Conservation (phyloP, 2,329 filamentous ascomycete genomes). For the Diplodia sapinea region DNA sequence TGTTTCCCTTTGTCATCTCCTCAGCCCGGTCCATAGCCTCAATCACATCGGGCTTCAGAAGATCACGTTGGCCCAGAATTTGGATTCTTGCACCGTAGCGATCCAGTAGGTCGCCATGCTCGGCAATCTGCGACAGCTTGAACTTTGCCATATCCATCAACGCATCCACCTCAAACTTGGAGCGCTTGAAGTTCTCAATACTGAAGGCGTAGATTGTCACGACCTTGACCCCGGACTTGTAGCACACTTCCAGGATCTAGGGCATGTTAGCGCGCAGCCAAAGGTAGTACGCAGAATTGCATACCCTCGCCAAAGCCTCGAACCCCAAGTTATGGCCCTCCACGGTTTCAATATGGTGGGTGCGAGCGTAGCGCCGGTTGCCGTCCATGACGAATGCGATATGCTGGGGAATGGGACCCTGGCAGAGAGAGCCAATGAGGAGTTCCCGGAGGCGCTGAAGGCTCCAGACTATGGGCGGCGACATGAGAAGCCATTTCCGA, state of each 20-base stretch:
- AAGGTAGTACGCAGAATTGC: neutral
- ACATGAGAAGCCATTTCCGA: constrained; percentile 79
- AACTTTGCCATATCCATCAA: constrained; percentile 98
- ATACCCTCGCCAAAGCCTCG: constrained; percentile 86
- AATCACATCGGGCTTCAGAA: constrained; percentile 86
- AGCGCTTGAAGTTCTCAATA: constrained; percentile 98
- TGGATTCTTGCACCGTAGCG: constrained; percentile 88
- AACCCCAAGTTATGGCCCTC: constrained; percentile 97
- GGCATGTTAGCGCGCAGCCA: constrained; percentile 25
- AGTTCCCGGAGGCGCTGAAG: constrained; percentile 79
- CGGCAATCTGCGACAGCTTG: constrained; percentile 87
- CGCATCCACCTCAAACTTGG: constrained; percentile 94
- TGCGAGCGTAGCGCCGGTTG: constrained; percentile 89
- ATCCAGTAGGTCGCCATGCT: constrained; percentile 91
- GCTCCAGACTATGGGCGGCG: constrained; percentile 91
- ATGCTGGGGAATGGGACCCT: constrained; percentile 92
- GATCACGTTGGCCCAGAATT: constrained; percentile 80
- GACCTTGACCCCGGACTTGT: constrained; percentile 94
- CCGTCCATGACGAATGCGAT: constrained; percentile 99
- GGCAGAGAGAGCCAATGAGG: constrained; percentile 84
- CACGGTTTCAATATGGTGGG: constrained; percentile 91
- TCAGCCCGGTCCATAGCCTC: constrained; percentile 87
- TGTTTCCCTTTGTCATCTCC: constrained; percentile 85
- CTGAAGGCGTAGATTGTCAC: constrained; percentile 98
- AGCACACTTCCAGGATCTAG: constrained; percentile 92